Evolutionary conservation across 768 basidiomycete species (phyloP).

Genomic region (Calvatia gigantea): DNA sequence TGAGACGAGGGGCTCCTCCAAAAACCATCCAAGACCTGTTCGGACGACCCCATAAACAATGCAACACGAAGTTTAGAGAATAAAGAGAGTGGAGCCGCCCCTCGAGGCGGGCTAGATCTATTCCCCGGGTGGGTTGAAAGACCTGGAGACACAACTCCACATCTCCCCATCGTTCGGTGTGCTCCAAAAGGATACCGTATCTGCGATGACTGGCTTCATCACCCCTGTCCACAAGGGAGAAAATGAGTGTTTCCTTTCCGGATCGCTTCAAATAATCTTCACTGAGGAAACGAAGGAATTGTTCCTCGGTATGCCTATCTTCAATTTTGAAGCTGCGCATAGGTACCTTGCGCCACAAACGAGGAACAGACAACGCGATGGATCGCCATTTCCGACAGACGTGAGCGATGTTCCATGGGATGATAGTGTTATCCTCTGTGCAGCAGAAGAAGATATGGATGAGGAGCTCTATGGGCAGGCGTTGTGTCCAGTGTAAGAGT

Average conservation of each 20-base stretch:
- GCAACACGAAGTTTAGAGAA: background rate
- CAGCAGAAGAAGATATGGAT: constrained; percentile 1
- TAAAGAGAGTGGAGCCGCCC: background rate
- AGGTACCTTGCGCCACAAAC: constrained; percentile 37
- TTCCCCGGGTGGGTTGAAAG: too few relatives aligned
- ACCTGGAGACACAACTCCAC: background rate
- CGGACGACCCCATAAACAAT: background rate
- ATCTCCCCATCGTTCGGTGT: constrained; percentile 3
- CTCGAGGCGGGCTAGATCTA: background rate
- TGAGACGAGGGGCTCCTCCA: background rate
- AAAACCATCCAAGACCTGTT: background rate
- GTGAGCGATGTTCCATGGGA: constrained; percentile 27
- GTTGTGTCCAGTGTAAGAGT: background rate
- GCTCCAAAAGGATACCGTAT: background rate
- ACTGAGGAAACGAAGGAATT: background rate
- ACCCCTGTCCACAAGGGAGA: background rate
- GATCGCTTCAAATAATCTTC: constrained; percentile 1
- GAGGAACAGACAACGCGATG: constrained; percentile 29
- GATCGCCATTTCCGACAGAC: constrained; percentile 39
- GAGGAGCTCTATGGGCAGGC: background rate
- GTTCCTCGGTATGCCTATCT: background rate
- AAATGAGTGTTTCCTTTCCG: background rate
- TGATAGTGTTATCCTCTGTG: background rate
- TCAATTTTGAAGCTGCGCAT: background rate
- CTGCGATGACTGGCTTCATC: background rate